Conservation (phyloP, 2,329 filamentous ascomycete species). For the Stemphylium beticola region DNA sequence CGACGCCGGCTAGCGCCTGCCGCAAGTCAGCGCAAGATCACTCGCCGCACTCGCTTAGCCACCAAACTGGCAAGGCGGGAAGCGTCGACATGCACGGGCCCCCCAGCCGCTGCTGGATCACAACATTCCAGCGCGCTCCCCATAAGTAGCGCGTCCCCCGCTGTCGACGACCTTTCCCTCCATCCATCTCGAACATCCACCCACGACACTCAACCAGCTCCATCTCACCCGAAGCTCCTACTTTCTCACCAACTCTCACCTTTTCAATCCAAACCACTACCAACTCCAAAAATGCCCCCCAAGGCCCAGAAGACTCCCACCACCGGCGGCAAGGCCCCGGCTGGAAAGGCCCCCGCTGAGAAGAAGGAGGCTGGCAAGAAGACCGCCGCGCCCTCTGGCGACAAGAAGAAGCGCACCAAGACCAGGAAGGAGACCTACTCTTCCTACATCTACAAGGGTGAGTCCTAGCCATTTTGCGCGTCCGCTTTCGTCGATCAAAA, state of each 20-base stretch:
- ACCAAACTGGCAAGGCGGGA: constrained; percentile 31
- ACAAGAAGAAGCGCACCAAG: constrained; percentile 99
- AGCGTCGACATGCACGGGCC: constrained; percentile 38
- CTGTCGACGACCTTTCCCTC: constrained; percentile 46
- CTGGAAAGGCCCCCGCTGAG: constrained; percentile 82
- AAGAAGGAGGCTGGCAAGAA: constrained; percentile 99
- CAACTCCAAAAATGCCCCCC: constrained; percentile 78
- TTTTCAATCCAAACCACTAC: constrained; percentile 13
- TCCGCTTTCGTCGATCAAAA: constrained; percentile 1
- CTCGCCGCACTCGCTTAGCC: constrained; percentile 32
- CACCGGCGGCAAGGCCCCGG: constrained; percentile 89
- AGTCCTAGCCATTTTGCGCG: constrained; percentile 44
- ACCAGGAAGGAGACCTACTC: constrained; percentile 99
- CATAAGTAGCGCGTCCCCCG: constrained; percentile 53
- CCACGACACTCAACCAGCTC: constrained; percentile 28
- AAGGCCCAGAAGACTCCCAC: constrained; percentile 99
- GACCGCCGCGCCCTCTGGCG: constrained; percentile 87
- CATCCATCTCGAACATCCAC: constrained; percentile 52
- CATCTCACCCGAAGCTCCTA: constrained; percentile 23
- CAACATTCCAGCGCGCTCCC: constrained; percentile 48
- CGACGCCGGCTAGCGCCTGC: constrained; percentile 22
- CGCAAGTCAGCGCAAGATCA: constrained; percentile 30
- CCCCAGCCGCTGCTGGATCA: constrained; percentile 45
- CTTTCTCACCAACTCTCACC: constrained; percentile 16
- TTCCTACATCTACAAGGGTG: constrained; percentile 99